phyloP scores from a whole-genome alignment of 768 basidiomycete genomes.

The Lactifluus subvellereus region DNA sequence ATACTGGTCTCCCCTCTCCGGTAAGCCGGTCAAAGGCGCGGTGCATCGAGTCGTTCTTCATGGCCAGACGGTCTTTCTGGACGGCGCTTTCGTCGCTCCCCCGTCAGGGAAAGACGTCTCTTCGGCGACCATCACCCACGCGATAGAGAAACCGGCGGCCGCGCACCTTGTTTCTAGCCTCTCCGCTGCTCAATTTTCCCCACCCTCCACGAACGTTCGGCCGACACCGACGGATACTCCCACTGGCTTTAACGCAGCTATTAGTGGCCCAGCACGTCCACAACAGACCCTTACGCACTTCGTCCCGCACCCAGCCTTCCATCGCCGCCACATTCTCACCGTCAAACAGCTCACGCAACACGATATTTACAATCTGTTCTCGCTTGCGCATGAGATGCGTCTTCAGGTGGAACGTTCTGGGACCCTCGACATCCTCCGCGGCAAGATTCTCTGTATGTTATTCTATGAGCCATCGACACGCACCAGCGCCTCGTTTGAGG shows the following conservation, averaged over 20 bases:
- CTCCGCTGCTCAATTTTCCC: conserved; percentile 1
- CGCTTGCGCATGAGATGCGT: conserved; percentile 94
- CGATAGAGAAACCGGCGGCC: conserved; percentile 5
- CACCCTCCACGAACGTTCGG: conserved; percentile 6
- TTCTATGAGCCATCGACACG: conserved; percentile 98
- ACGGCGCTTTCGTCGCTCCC: conserved; percentile 62
- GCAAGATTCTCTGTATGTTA: conserved; percentile 82
- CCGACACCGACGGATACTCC: conserved; percentile 4
- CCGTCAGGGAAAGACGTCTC: conserved; percentile 72
- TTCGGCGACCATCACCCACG: conserved; percentile 33
- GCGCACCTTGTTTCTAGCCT: neutral
- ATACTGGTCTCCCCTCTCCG: conserved; percentile 82
- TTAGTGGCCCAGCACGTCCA: conserved; percentile 32
- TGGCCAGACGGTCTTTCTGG: conserved; percentile 83
- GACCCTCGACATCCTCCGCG: conserved; percentile 80
- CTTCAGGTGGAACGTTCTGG: conserved; percentile 91
- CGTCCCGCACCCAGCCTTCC: conserved; percentile 78
- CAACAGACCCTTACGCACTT: conserved; percentile 43
- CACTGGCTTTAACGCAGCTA: conserved; percentile 7
- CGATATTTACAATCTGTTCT: conserved; percentile 91
- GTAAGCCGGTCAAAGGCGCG: conserved; percentile 55
- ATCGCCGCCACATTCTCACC: conserved; percentile 86
- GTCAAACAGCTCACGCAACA: conserved; percentile 89
- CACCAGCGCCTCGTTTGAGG: conserved; percentile 93
- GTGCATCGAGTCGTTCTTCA: conserved; percentile 91